These are phyloP conservation scores for Podospora pseudoanserina DNA, from an alignment of 495 filamentous ascomycete genomes.

Conservation along the genomic window DNA sequence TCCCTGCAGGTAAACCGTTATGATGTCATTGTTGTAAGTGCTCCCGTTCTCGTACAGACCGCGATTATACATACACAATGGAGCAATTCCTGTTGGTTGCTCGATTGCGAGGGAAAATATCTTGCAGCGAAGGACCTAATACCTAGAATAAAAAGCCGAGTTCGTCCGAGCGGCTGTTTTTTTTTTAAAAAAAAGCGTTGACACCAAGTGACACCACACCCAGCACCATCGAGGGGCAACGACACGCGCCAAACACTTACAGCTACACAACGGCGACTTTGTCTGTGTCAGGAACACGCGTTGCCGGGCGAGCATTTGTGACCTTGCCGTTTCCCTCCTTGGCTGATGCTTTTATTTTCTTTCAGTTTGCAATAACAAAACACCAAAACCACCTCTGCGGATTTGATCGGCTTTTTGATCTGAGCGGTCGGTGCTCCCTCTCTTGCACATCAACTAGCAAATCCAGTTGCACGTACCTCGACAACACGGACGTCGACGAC, in stretches of 20 bases:
- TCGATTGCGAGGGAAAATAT: background rate
- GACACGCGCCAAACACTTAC: background rate
- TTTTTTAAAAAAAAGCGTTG: background rate
- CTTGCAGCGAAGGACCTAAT: background rate
- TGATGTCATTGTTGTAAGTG: background rate
- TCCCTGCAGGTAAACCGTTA: background rate
- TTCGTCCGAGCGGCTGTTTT: background rate
- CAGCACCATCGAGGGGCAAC: background rate
- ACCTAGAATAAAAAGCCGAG: background rate
- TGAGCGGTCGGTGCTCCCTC: background rate
- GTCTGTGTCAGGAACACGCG: slow-evolving; percentile 13
- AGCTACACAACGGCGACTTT: background rate
- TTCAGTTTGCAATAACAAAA: background rate
- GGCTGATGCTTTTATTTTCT: background rate
- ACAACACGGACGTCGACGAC: background rate
- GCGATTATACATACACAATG: background rate
- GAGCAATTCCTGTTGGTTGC: background rate
- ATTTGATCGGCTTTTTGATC: background rate
- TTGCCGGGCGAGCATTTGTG: background rate
- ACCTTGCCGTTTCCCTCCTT: background rate
- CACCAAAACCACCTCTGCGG: background rate
- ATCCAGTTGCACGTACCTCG: background rate
- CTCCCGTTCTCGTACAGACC: background rate
- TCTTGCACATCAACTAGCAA: background rate
- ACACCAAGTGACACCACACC: background rate